These are phyloP conservation scores for Amoebophrya sp. DNA, from an alignment of 169 alveolate species.

Conservation along the genomic window DNA sequence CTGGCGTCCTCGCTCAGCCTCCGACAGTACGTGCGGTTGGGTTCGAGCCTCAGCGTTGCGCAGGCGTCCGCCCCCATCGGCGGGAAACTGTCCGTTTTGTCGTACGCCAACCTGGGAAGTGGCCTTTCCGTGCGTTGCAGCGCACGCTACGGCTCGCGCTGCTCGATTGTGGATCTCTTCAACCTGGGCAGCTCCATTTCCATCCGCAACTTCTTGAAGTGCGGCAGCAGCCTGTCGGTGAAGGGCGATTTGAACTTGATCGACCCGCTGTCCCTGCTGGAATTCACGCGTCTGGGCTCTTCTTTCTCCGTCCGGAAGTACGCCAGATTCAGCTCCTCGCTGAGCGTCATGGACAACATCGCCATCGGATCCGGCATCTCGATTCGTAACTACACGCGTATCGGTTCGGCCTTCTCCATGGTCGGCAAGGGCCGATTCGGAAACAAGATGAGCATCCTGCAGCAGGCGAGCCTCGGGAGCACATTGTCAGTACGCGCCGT, in stretches of 20 bases:
- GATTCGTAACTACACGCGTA: background rate
- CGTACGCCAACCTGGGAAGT: background rate
- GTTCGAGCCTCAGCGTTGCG: too few species aligned
- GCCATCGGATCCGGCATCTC: background rate
- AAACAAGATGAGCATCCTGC: background rate
- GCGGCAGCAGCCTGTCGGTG: slow-evolving; percentile 25
- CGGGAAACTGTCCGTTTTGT: background rate
- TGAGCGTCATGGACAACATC: background rate
- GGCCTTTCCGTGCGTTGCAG: background rate
- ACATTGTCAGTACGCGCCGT: background rate
- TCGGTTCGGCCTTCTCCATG: slow-evolving; percentile 20
- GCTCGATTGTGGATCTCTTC: background rate
- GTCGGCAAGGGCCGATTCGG: background rate
- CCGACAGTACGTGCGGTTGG: too few species aligned
- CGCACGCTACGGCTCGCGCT: slow-evolving; percentile 12
- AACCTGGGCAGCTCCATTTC: slow-evolving; percentile 18
- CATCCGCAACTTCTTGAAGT: background rate
- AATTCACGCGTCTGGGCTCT: background rate
- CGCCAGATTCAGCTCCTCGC: background rate
- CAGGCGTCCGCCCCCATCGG: background rate
- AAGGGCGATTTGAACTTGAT: background rate
- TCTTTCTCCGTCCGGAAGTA: background rate
- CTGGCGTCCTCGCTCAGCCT: too few species aligned
- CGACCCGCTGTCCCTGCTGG: background rate
- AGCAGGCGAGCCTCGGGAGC: background rate